phyloP scores from a whole-genome alignment of 352 stramenopile species.

The Pythium graminicola region DNA sequence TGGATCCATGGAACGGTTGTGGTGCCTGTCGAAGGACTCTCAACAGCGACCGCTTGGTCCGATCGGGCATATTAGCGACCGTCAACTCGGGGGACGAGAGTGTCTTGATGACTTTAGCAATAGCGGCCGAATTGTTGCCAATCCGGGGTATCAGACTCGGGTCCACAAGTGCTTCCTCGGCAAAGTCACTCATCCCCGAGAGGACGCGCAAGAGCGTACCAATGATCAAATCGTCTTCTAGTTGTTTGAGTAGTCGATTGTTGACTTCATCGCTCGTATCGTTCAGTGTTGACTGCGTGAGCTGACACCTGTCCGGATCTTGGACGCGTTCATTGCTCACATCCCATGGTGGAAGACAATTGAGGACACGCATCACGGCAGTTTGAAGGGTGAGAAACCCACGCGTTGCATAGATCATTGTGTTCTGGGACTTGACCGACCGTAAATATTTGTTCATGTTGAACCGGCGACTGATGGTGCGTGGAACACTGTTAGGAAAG shows the following conservation, averaged over 20 bases:
- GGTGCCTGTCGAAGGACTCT: conserved; percentile 47
- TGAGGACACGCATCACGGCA: conserved; percentile 50
- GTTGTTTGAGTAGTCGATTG: conserved; percentile 34
- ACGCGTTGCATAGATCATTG: conserved; percentile 41
- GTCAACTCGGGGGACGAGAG: neutral
- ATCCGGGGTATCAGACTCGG: neutral
- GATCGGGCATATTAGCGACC: conserved; percentile 26
- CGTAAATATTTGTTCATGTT: conserved; percentile 20
- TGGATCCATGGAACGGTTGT: conserved; percentile 47
- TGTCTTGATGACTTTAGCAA: conserved; percentile 3
- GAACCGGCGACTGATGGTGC: conserved; percentile 25
- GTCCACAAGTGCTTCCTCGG: conserved; percentile 2
- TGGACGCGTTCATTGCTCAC: conserved; percentile 18
- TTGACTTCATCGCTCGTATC: conserved; percentile 20
- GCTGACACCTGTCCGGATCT: conserved; percentile 34
- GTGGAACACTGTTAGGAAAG: conserved; percentile 36
- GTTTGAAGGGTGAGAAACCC: conserved; percentile 79
- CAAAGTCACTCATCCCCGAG: conserved; percentile 5
- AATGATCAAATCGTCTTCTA: conserved; percentile 52
- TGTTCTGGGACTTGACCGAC: conserved; percentile 21
- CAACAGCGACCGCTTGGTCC: conserved; percentile 35
- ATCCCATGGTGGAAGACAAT: conserved; percentile 60
- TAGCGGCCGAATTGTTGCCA: neutral
- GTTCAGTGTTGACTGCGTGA: conserved; percentile 29
- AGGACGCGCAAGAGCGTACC: conserved; percentile 29